phyloP scores from a whole-genome alignment of 352 stramenopile genomes.

The Pythium rishiriense region DNA sequence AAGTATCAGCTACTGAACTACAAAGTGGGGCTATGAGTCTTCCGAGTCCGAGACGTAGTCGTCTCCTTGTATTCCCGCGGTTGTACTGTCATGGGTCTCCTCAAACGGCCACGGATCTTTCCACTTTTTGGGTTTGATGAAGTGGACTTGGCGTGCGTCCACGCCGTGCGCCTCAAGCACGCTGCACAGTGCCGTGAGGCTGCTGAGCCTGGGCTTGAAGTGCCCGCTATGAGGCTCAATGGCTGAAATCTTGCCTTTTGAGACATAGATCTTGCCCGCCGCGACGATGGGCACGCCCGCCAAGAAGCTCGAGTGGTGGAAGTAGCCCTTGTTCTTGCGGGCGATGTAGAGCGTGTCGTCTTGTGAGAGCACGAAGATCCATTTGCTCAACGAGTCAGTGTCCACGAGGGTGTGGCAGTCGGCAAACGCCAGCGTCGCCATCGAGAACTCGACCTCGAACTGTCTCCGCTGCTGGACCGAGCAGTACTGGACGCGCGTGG shows the following conservation, averaged over 20 bases:
- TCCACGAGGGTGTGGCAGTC: slow-evolving; percentile 38
- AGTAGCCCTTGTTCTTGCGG: slow-evolving; percentile 69
- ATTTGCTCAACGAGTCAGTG: slow-evolving; percentile 67
- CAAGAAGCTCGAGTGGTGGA: slow-evolving; percentile 83
- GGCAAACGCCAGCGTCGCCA: slow-evolving; percentile 35
- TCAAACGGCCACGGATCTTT: slow-evolving; percentile 51
- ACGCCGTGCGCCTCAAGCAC: slow-evolving; percentile 42
- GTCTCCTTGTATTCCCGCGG: background rate
- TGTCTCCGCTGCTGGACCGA: slow-evolving; percentile 34
- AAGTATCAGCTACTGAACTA: slow-evolving; percentile 4
- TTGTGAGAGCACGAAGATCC: slow-evolving; percentile 71
- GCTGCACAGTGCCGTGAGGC: slow-evolving; percentile 44
- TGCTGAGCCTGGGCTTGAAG: slow-evolving; percentile 63
- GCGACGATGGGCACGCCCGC: slow-evolving; percentile 56
- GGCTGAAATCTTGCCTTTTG: slow-evolving; percentile 50
- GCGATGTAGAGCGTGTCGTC: slow-evolving; percentile 49
- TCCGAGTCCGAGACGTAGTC: slow-evolving; percentile 21
- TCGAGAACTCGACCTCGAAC: slow-evolving; percentile 47
- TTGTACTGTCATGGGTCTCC: slow-evolving; percentile 8
- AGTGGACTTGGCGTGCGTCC: slow-evolving; percentile 43
- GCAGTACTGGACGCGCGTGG: slow-evolving; percentile 59
- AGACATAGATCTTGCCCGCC: slow-evolving; percentile 70
- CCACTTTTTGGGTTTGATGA: slow-evolving; percentile 77
- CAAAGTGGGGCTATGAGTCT: slow-evolving; percentile 15
- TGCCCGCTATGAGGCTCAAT: slow-evolving; percentile 77